Evolutionary conservation across 345 rosid species (phyloP).

Genomic region (Chamaenerion angustifolium): DNA sequence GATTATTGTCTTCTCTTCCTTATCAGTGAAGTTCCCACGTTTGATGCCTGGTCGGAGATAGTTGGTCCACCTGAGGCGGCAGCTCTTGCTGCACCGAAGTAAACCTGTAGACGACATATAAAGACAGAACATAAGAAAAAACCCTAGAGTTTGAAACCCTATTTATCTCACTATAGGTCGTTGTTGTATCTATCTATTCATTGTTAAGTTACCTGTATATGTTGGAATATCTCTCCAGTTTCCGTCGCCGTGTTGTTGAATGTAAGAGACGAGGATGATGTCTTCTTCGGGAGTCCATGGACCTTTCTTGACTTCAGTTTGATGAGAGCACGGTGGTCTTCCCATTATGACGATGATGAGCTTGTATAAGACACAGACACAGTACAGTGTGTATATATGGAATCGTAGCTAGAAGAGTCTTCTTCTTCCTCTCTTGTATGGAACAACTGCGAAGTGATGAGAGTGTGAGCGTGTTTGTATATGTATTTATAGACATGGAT

Average conservation of each 20-base stretch:
- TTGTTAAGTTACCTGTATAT: slow-evolving; percentile 18
- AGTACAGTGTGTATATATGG: background rate
- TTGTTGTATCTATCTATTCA: too few species aligned
- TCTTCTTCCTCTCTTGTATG: background rate
- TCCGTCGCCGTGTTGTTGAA: slow-evolving; percentile 36
- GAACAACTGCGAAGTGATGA: background rate
- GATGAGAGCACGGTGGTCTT: slow-evolving; percentile 37
- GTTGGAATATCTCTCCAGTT: slow-evolving; percentile 39
- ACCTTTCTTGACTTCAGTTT: slow-evolving; percentile 36
- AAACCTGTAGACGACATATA: slow-evolving; percentile 31
- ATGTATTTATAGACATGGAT: background rate
- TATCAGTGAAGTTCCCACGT: slow-evolving; percentile 34
- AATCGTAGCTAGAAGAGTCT: background rate
- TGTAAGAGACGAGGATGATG: slow-evolving; percentile 29
- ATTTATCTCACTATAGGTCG: too few species aligned
- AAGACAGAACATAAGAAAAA: too few species aligned
- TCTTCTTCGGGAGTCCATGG: slow-evolving; percentile 52
- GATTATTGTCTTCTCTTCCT: slow-evolving; percentile 35
- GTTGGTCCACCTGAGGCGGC: slow-evolving; percentile 46
- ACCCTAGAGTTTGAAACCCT: too few species aligned
- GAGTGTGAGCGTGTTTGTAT: background rate
- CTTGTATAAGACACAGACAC: too few species aligned
- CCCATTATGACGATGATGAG: slow-evolving; percentile 16
- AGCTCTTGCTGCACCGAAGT: slow-evolving; percentile 42
- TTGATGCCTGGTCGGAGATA: slow-evolving; percentile 41